Conservation (phyloP, 306 rosid genomes). For the Prinsepia uniflora region DNA sequence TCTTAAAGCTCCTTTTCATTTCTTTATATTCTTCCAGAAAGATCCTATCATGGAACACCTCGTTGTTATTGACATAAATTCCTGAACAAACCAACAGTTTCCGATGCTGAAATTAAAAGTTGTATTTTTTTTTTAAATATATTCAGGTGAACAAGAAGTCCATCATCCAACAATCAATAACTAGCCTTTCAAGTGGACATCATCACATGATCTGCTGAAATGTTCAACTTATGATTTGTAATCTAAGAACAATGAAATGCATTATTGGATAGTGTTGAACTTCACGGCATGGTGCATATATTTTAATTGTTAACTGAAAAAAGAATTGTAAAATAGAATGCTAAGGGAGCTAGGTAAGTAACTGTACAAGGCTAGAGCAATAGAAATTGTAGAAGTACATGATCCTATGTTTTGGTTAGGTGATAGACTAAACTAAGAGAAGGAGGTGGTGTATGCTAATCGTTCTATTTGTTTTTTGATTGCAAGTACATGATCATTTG, state of each 20-base stretch:
- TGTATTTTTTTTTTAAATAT: neutral
- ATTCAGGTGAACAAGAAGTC: neutral
- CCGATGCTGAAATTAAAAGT: conserved; percentile 15
- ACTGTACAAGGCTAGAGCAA: neutral
- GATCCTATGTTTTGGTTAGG: neutral
- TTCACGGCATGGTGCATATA: neutral
- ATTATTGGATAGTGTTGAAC: neutral
- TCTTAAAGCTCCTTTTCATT: conserved; percentile 76
- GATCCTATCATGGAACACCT: conserved; percentile 61
- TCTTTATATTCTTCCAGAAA: conserved; percentile 67
- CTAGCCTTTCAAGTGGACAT: neutral
- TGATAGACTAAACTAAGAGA: neutral
- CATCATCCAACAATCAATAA: neutral
- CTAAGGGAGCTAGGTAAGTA: neutral
- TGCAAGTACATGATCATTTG: too few relatives aligned
- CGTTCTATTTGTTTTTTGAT: too few relatives aligned
- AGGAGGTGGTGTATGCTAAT: too few relatives aligned
- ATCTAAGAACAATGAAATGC: neutral
- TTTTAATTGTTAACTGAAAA: too few relatives aligned
- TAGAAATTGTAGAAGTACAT: neutral
- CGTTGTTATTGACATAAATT: conserved; percentile 31
- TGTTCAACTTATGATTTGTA: neutral
- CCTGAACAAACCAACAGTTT: conserved; percentile 38
- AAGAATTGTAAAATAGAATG: neutral
- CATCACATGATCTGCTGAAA: neutral